Evolutionary conservation across 2,329 filamentous ascomycete genomes (phyloP), one percentile per base, ranked within the genome.

Genomic region (Sarocladiaceae sp.): DNA sequence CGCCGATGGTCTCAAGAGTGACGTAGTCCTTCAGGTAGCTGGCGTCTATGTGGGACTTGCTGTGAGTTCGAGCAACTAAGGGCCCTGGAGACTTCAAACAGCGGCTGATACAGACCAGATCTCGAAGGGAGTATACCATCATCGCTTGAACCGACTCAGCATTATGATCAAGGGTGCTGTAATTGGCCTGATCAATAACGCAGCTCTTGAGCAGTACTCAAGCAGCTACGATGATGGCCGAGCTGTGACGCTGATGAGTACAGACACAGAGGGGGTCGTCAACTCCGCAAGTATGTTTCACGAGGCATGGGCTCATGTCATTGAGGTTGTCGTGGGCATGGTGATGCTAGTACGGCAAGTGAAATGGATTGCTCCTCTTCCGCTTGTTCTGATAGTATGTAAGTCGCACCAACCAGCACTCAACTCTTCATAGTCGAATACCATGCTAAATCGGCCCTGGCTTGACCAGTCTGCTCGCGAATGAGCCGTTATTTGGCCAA

Each of bases 331-430:
- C 0, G 58, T 76, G 31, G 74, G 72, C 2, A 62, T 72, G 2
- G 44, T 52, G 6, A 60, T 77, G 50, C 55, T 77, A 2, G 63
- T 66, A 7, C 54, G 54, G 12, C 56, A 74, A 54, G 66, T 77
- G 3, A 69, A 71, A 11, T 75, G 71, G 71, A 53, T 75, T 3
- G 74, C 65, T 57, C 66, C 66, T 1, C 55, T 75, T 11, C 72
- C 72, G 0, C 54, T 74, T 2, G 53, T 68, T 3, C 55, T 74
- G n/a, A 72, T 75, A 2, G 64, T 70, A 28, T 56, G 72, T 75
- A 55, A 61, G 70, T 59, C 37, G 26, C 13, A 20, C 36, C 17
- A n/a, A n/a, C n/a, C n/a, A n/a, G n/a, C n/a, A n/a, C n/a, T n/a
- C n/a, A n/a, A n/a, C n/a, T n/a, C n/a, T n/a, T n/a, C n/a, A n/a